Evolutionary conservation across 2,329 filamentous ascomycete genomes (phyloP).

Genomic region (Paradendryphiella salina): DNA sequence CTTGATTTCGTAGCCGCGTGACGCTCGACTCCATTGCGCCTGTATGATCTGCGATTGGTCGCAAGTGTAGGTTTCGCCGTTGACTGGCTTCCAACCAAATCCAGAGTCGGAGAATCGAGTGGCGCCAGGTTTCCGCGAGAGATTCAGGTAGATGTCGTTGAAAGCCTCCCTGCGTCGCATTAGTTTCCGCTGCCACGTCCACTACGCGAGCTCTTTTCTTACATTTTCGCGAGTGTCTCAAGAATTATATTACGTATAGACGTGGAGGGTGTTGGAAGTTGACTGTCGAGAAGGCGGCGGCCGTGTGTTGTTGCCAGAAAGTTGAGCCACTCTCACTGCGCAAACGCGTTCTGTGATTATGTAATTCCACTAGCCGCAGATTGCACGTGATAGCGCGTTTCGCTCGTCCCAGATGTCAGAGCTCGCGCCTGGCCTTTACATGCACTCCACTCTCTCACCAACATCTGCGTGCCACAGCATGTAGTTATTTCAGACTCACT

Average conservation of each 20-base stretch:
- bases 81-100: slow-evolving; percentile 90
- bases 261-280: background rate
- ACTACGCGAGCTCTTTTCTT: background rate
- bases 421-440: background rate
- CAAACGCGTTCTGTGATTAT: slow-evolving; percentile 17
- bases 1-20: slow-evolving; percentile 92
- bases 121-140: slow-evolving; percentile 89
- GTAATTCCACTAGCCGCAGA: background rate
- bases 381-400: slow-evolving; percentile 13
- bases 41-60: slow-evolving; percentile 81
- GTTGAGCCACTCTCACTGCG: slow-evolving; percentile 10
- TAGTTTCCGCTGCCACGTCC: background rate
- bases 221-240: slow-evolving; percentile 8
- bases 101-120: slow-evolving; percentile 94
- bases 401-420: background rate
- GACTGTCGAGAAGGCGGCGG: background rate
- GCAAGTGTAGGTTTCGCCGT: slow-evolving; percentile 90
- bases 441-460: background rate
- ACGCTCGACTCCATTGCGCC: slow-evolving; percentile 92
- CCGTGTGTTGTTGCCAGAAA: slow-evolving; percentile 3
- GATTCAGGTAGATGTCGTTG: slow-evolving; percentile 93
- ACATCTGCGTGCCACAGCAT: too few relatives aligned
- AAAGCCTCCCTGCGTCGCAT: slow-evolving; percentile 75
- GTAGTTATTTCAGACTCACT: too few relatives aligned
- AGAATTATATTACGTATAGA: background rate